These are phyloP conservation scores for Striga hermonthica DNA, from an alignment of 305 asterid genomes.

Conservation along the genomic window DNA sequence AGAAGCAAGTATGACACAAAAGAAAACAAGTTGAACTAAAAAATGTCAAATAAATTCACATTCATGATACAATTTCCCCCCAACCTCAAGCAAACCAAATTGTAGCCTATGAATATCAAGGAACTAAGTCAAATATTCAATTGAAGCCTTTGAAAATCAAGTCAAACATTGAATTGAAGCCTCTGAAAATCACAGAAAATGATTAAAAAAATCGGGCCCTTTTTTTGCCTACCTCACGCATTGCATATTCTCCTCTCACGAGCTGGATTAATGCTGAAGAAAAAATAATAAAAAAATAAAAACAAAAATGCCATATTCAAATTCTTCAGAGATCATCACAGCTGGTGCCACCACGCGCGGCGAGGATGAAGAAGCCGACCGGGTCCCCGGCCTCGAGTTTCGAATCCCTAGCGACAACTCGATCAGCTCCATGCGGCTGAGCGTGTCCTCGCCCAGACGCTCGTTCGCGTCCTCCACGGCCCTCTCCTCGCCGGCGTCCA, in stretches of 20 bases:
- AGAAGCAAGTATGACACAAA: too few relatives aligned
- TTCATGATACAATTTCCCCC: too few relatives aligned
- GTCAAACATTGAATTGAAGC: too few relatives aligned
- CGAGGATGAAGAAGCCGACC: slow-evolving; percentile 31
- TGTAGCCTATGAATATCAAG: background rate
- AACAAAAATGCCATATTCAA: slow-evolving; percentile 27
- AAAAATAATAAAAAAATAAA: too few relatives aligned
- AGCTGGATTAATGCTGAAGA: too few relatives aligned
- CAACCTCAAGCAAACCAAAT: background rate
- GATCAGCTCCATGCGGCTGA: slow-evolving; percentile 38
- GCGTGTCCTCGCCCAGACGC: slow-evolving; percentile 37
- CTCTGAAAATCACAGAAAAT: too few relatives aligned
- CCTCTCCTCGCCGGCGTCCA: slow-evolving; percentile 33
- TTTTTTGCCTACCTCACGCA: background rate
- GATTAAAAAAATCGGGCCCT: too few relatives aligned
- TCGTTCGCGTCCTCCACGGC: slow-evolving; percentile 33
- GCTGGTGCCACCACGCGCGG: slow-evolving; percentile 24
- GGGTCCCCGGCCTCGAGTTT: slow-evolving; percentile 17
- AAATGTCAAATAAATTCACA: too few relatives aligned
- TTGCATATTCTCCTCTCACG: background rate
- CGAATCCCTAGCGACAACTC: slow-evolving; percentile 31
- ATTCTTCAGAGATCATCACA: slow-evolving; percentile 29
- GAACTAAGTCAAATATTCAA: background rate
- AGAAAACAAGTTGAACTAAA: too few relatives aligned
- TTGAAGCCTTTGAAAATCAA: background rate